Percentiles rank a stretch among this genome's conserved stretches.
Evolutionary conservation across 805 yeast genomes (phyloP).

Genomic region (Spathaspora gorwiae): DNA sequence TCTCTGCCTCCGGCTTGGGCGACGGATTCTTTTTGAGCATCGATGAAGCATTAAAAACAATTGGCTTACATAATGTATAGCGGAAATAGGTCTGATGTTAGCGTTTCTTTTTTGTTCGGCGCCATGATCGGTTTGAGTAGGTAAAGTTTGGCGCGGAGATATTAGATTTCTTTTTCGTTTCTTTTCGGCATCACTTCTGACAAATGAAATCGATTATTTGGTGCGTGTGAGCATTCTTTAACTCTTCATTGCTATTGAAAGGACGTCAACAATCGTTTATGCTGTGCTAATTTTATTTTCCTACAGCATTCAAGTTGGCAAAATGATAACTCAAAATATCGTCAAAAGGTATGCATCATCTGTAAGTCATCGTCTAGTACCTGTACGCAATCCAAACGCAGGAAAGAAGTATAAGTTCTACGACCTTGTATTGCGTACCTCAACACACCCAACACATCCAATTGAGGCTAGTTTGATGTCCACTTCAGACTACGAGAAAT

Average conservation of each 20-base stretch:
- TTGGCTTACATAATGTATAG: constrained; percentile 20
- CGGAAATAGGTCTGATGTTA: too few relatives aligned
- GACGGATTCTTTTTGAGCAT: constrained; percentile 44
- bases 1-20: constrained; percentile 13
- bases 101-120: background rate
- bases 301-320: background rate
- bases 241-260: too few relatives aligned
- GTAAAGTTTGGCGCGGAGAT: background rate
- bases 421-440: constrained; percentile 33
- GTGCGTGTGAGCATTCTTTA: too few relatives aligned
- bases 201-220: too few relatives aligned
- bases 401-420: constrained; percentile 24
- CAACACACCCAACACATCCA: constrained; percentile 28
- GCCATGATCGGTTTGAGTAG: background rate
- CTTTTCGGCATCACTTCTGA: background rate
- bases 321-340: background rate
- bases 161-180: background rate
- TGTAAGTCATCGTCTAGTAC: constrained; percentile 1
- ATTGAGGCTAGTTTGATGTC: constrained; percentile 26
- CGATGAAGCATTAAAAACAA: constrained; percentile 50
- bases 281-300: too few relatives aligned
- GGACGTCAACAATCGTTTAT: too few relatives aligned
- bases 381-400: background rate
- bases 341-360: background rate
- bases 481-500: constrained; percentile 12